phyloP scores from a whole-genome alignment of 257 asterid genomes.

The Schizonepeta tenuifolia region DNA sequence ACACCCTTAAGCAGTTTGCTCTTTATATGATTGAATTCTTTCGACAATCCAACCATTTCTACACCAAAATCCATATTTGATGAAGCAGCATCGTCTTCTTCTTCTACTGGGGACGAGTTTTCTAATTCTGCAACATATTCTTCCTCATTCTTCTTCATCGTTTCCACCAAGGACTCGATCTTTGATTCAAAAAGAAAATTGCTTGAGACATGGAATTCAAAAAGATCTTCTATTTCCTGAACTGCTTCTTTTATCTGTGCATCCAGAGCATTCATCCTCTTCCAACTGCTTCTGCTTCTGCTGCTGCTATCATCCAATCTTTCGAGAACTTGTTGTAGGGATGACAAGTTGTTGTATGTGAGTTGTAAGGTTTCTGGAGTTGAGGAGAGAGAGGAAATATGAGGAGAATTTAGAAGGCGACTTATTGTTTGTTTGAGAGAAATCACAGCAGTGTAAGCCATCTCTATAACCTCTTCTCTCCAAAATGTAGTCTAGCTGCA shows the following conservation, averaged over 20 bases:
- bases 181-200: neutral
- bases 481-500: too few relatives aligned
- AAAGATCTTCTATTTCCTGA: neutral
- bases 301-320: neutral
- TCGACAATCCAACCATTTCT: slow-evolving; percentile 2
- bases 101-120: neutral
- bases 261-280: slow-evolving; percentile 1
- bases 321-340: neutral
- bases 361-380: neutral
- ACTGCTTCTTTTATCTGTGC: neutral
- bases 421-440: slow-evolving; percentile 2
- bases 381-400: neutral
- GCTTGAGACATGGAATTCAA: neutral
- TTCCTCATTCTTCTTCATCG: neutral
- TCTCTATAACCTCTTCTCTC: neutral
- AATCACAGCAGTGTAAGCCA: slow-evolving; percentile 3
- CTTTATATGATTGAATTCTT: slow-evolving; percentile 5
- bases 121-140: neutral
- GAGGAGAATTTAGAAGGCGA: neutral
- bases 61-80: neutral
- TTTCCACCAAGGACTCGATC: neutral
- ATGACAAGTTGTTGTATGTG: neutral
- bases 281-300: neutral
- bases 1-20: neutral
- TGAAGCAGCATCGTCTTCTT: neutral